Evolutionary conservation across 2,329 filamentous ascomycete genomes (phyloP).

Genomic region (Sphaerostilbella broomeana): DNA sequence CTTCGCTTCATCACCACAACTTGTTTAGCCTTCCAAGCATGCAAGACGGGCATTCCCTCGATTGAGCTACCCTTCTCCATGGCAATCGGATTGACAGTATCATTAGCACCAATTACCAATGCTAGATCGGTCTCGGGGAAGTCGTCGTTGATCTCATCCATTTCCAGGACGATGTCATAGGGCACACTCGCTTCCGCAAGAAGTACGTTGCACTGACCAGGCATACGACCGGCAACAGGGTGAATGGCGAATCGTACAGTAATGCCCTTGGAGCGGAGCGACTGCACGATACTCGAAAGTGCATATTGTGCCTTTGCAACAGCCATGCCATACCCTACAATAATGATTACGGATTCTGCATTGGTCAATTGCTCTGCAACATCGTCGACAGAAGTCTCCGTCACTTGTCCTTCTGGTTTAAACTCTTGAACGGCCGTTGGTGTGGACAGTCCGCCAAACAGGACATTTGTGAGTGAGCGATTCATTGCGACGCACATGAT

Average conservation of each 20-base stretch:
- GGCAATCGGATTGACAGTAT: conserved; percentile 87
- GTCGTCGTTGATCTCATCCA: conserved; percentile 95
- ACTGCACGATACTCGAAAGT: conserved; percentile 71
- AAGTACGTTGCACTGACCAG: conserved; percentile 86
- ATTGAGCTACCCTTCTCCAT: conserved; percentile 77
- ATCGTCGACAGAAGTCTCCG: conserved; percentile 72
- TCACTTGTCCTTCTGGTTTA: conserved; percentile 74
- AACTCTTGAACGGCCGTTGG: conserved; percentile 53
- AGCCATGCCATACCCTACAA: conserved; percentile 91
- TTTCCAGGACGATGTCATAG: conserved; percentile 88
- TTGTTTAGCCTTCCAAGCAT: conserved; percentile 91
- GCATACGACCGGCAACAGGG: conserved; percentile 86
- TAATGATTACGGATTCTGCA: conserved; percentile 80
- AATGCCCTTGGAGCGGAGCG: conserved; percentile 67
- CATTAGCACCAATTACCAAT: conserved; percentile 85
- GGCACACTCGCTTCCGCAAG: conserved; percentile 82
- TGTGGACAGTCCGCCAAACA: conserved; percentile 67
- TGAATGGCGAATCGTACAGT: conserved; percentile 87
- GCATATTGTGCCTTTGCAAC: conserved; percentile 91
- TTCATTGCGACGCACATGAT: conserved; percentile 91
- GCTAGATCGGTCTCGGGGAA: conserved; percentile 80
- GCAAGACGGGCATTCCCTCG: conserved; percentile 85
- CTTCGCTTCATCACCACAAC: conserved; percentile 91
- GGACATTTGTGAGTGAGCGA: conserved; percentile 76
- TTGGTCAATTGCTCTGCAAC: conserved; percentile 68